phyloP scores from a whole-genome alignment of 345 rosid genomes.

The Aquilaria yunnanensis region DNA sequence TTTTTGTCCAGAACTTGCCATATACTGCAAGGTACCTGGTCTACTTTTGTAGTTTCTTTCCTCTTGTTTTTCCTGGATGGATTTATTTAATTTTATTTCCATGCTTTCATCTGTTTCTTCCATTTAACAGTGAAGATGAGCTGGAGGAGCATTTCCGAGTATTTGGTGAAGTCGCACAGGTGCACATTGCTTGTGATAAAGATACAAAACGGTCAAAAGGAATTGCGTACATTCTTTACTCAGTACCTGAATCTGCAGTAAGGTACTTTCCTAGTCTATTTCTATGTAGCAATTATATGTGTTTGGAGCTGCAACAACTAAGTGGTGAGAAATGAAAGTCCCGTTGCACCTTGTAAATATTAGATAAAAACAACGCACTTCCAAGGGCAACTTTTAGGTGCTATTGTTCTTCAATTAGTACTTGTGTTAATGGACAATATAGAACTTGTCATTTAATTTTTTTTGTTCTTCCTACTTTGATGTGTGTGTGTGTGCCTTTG shows the following conservation, averaged over 20 bases:
- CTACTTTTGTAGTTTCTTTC: not conserved
- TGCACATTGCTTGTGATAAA: slow-evolving; percentile 82
- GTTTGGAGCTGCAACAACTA: not conserved
- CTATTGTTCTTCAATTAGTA: not conserved
- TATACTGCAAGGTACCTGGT: slow-evolving; percentile 52
- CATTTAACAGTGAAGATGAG: slow-evolving; percentile 71
- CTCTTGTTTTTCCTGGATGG: not conserved
- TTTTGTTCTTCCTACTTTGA: not conserved
- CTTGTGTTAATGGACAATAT: slow-evolving; percentile 3
- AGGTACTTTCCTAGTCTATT: slow-evolving; percentile 41
- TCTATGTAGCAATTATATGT: slow-evolving; percentile 2
- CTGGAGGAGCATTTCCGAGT: slow-evolving; percentile 61
- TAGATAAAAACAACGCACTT: not conserved
- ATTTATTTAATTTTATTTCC: not conserved
- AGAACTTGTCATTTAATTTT: slow-evolving; percentile 1
- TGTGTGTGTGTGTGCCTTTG: no score
- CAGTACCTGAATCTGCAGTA: slow-evolving; percentile 59
- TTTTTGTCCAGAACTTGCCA: slow-evolving; percentile 85
- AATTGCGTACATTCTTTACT: slow-evolving; percentile 65
- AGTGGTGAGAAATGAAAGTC: not conserved
- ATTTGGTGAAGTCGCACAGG: slow-evolving; percentile 61
- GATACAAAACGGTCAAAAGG: slow-evolving; percentile 92
- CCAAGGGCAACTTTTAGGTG: not conserved
- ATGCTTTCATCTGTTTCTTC: slow-evolving; percentile 6
- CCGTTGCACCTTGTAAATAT: not conserved